Evolutionary conservation across 2,329 filamentous ascomycete species (phyloP).

Genomic region (Alternaria dauci): DNA sequence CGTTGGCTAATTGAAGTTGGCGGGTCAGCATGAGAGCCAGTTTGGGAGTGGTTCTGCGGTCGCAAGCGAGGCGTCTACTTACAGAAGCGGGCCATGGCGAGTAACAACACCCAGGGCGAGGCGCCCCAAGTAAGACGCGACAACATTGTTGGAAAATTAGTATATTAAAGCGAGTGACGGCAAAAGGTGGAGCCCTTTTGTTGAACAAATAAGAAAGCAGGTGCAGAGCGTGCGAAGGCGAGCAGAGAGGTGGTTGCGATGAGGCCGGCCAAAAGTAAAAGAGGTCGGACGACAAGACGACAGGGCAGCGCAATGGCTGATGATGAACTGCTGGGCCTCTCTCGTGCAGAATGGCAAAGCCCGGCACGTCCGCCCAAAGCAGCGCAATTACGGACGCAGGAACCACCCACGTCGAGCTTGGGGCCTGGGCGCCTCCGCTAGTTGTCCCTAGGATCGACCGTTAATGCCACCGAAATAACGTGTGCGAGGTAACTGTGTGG

Average conservation of each 20-base stretch:
- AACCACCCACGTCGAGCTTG: conserved; percentile 21
- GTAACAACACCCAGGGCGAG: conserved; percentile 41
- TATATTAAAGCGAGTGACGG: conserved; percentile 34
- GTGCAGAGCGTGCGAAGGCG: conserved; percentile 24
- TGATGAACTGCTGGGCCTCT: conserved; percentile 21
- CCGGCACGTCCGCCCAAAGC: conserved; percentile 21
- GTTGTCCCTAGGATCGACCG: conserved; percentile 18
- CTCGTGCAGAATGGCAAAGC: conserved; percentile 14
- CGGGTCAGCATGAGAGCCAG: conserved; percentile 16
- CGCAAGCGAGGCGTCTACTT: conserved; percentile 22
- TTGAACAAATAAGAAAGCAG: conserved; percentile 25
- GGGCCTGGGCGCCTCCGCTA: conserved; percentile 17
- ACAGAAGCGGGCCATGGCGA: conserved; percentile 44
- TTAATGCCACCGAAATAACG: conserved; percentile 32
- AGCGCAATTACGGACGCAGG: conserved; percentile 18
- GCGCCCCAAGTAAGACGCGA: conserved; percentile 31
- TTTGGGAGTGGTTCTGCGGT: neutral
- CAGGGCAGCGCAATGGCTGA: conserved; percentile 13
- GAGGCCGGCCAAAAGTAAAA: conserved; percentile 17
- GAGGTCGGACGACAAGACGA: conserved; percentile 7
- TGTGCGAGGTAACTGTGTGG: conserved; percentile 32
- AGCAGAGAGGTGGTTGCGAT: conserved; percentile 17
- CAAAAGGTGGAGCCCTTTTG: conserved; percentile 13
- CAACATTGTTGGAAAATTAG: conserved; percentile 22
- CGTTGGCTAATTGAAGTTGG: conserved; percentile 41